Base-by-base conservation (phyloP, 2,329 filamentous ascomycete species). In the Zymoseptoria passerinii region DNA sequence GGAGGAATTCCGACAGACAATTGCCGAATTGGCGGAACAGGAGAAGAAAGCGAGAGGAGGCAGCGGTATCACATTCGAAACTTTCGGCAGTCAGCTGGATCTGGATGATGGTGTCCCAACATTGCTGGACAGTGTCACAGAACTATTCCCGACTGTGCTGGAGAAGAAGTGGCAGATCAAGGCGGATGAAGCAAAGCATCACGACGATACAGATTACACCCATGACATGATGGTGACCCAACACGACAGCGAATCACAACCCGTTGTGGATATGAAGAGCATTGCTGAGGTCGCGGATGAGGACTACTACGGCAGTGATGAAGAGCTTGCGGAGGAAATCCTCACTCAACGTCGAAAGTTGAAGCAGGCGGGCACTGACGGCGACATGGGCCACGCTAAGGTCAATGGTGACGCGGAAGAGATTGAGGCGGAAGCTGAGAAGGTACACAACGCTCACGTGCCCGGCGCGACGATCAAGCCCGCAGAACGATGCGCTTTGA, bases 41-140 rank as follows among this genome's bases (percentile, higher is more conserved):
- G 91, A 96, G 70, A 81, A 77, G 60, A 73, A 73, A 4, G 77
- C 79, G 44, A 60, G 69, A 57, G 74, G 73, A 27, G 76, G 71
- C 16, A 67, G 71, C 5, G 70, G 77, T 8, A 62, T 82, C 10
- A 78, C 76, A 0, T 92, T 92, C 65, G 83, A 88, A 28, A 81
- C 75, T 0, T 94, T 92, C 71, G 77, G 88, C 6, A 77, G 80
- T 35, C 73, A 75, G 2, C 67, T 76, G 81, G 1, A 77, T 81
- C 10, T 84, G 83, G 64, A 67, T 44, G 75, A 79, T 4, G 74
- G 75, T 2, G 77, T 96, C n/a, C 87, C 86, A 65, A 95, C 92
- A 0, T 82, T 84, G 1, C 73, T 95, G 48, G 83, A 95, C 67
- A 92, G 92, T 55, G 86, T 97, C 0, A 87, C 92, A 70, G 92